Percentiles rank a stretch among this genome's conserved stretches.
Evolutionary conservation across 768 basidiomycete genomes (phyloP).

Genomic region (Artomyces pyxidatus): DNA sequence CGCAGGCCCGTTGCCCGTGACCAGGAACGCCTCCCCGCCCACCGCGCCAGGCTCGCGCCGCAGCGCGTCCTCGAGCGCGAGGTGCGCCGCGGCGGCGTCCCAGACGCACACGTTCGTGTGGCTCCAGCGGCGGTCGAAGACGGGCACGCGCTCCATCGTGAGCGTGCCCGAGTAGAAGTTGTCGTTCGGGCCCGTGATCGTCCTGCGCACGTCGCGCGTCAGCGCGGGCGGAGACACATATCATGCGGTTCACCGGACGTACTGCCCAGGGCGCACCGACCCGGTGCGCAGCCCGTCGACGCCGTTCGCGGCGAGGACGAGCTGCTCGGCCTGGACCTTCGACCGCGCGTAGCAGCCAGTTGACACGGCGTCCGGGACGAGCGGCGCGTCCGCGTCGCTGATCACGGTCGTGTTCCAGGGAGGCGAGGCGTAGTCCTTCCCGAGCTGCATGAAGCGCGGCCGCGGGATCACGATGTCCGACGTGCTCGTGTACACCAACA

Average conservation of each 20-base stretch:
- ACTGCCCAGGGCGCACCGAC: slow-evolving; percentile 28
- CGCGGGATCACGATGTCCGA: slow-evolving; percentile 38
- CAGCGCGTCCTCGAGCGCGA: slow-evolving; percentile 25
- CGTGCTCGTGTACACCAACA: slow-evolving; percentile 41
- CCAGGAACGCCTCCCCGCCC: slow-evolving; percentile 27
- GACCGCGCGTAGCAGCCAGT: slow-evolving; percentile 47
- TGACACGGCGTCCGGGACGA: slow-evolving; percentile 28
- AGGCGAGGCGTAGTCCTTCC: slow-evolving; percentile 15
- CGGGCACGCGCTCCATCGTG: slow-evolving; percentile 23
- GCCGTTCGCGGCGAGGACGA: slow-evolving; percentile 47
- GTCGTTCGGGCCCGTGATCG: slow-evolving; percentile 29
- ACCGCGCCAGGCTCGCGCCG: slow-evolving; percentile 18
- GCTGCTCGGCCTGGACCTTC: slow-evolving; percentile 44
- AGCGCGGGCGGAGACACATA: neutral
- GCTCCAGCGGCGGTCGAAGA: slow-evolving; percentile 25
- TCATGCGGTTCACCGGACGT: slow-evolving; percentile 6
- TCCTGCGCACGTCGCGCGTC: slow-evolving; percentile 12
- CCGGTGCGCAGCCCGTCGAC: slow-evolving; percentile 38
- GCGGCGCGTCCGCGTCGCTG: slow-evolving; percentile 42
- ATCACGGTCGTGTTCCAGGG: slow-evolving; percentile 19
- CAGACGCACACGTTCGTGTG: slow-evolving; percentile 27
- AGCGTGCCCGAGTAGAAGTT: slow-evolving; percentile 25
- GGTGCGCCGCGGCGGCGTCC: slow-evolving; percentile 30
- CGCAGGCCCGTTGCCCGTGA: slow-evolving; percentile 25
- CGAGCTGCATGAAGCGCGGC: slow-evolving; percentile 26